Conservation (phyloP, 306 rosid genomes). For the Malus sylvestris region DNA sequence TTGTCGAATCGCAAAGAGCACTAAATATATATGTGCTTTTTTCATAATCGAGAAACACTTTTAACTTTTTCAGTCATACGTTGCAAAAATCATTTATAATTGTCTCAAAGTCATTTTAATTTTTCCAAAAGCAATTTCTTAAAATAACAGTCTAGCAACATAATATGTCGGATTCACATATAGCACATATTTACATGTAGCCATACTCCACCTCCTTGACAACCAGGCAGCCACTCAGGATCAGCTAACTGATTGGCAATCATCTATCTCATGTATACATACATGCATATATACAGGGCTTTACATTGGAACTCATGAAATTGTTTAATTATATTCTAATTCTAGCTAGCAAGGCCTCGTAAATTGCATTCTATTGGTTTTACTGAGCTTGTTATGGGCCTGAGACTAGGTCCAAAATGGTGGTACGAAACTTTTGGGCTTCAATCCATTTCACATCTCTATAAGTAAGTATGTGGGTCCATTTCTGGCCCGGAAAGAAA, state of each 20-base stretch:
- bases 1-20: neutral
- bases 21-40: too few relatives aligned
- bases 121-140: neutral
- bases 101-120: too few relatives aligned
- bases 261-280: neutral
- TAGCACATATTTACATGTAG: too few relatives aligned
- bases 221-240: conserved; percentile 16
- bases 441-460: neutral
- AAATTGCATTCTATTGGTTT: conserved; percentile 10
- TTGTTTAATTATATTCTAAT: neutral
- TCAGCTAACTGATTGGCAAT: neutral
- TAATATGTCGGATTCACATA: neutral
- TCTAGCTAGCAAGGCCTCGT: conserved; percentile 14
- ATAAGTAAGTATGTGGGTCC: neutral
- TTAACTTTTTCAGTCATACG: too few relatives aligned
- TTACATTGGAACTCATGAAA: conserved; percentile 35
- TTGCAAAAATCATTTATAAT: too few relatives aligned
- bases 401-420: neutral
- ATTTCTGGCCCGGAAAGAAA: neutral
- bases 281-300: neutral
- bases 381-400: neutral
- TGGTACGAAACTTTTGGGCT: neutral
- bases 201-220: neutral
- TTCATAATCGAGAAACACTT: too few relatives aligned
- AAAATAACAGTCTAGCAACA: neutral